Evolutionary conservation across 331 rosid genomes (phyloP).

Genomic region (Telfairia occidentalis): DNA sequence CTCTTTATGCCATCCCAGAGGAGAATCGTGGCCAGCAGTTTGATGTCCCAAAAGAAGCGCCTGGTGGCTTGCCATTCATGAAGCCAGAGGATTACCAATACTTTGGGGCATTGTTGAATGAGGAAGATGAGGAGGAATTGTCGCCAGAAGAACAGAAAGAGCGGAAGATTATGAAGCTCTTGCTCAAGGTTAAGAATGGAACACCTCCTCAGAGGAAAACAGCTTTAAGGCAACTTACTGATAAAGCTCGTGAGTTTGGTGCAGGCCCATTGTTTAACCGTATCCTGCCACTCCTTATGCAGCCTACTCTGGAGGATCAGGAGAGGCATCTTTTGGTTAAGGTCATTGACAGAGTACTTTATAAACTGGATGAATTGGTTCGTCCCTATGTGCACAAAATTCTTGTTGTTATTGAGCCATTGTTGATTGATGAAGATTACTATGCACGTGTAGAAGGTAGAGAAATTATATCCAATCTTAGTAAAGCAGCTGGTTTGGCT

Average conservation of each 20-base stretch:
- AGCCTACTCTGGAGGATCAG: constrained; percentile 93
- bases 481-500: constrained; percentile 98
- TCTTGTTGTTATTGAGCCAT: constrained; percentile 93
- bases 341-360: constrained; percentile 87
- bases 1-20: constrained; percentile 75
- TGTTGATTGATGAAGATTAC: constrained; percentile 92
- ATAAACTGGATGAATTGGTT: constrained; percentile 87
- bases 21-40: constrained; percentile 96
- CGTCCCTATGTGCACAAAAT: constrained; percentile 94
- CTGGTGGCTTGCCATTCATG: constrained; percentile 93
- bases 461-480: constrained; percentile 88
- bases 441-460: constrained; percentile 97
- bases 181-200: constrained; percentile 93
- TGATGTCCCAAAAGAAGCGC: constrained; percentile 80
- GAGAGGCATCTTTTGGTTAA: constrained; percentile 96
- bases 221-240: constrained; percentile 80
- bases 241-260: constrained; percentile 90
- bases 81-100: constrained; percentile 95
- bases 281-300: constrained; percentile 90
- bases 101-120: constrained; percentile 83
- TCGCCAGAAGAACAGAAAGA: constrained; percentile 88
- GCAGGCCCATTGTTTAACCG: constrained; percentile 94
- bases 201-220: constrained; percentile 92
- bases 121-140: constrained; percentile 79
- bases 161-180: constrained; percentile 89